Evolutionary conservation across 2,329 filamentous ascomycete species (phyloP), one percentile per base, ranked within the genome.

Genomic region (Aspergillus novoparasiticus): DNA sequence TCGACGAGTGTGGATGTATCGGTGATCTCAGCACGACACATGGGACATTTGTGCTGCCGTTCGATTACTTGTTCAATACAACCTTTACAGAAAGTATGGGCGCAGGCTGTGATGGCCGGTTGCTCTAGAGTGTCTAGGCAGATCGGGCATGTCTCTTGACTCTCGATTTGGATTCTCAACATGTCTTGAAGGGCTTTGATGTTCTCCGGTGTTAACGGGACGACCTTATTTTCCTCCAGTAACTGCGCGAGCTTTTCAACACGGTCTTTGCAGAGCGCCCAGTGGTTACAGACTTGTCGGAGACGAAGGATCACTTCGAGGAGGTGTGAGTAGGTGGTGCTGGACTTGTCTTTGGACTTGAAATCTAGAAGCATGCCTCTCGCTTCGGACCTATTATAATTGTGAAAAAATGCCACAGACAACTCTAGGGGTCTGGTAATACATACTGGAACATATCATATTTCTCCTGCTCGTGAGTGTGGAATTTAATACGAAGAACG

Each of bases 201-300:
- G 71, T 94, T 96, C 75, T 93, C 89, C 0, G 86, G 84, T 2
- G 87, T 94, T 28, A 96, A 82, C 0, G 85, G 83, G 0, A 96
- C 89, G 1, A 89, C 82, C 55, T 87, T 86, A 68, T 90, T 82
- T 19, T 86, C 84, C 50, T 92, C 89, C 2, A 96, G 82, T 2
- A 91, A 81, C 23, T 85, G 82, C 73, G 94, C 82, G 26, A 96
- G 83, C n/a, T 88, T 86, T 11, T 86, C 85, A n/a, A 96, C 84
- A 14, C 91, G 88, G 36, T 90, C 84, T 57, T 89, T 90, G 72
- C 91, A 92, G 12, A 97, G 84, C 10, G 90, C 89, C 92, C 92
- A 96, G 75, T 96, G 93, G 68, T 94, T 93, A 78, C 93, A 97
- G 75, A 91, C 86, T 78, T 97, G 93, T 21, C 94, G 87, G 68